Conservation (phyloP, 768 basidiomycete species). For the Tylopilus balloui region DNA sequence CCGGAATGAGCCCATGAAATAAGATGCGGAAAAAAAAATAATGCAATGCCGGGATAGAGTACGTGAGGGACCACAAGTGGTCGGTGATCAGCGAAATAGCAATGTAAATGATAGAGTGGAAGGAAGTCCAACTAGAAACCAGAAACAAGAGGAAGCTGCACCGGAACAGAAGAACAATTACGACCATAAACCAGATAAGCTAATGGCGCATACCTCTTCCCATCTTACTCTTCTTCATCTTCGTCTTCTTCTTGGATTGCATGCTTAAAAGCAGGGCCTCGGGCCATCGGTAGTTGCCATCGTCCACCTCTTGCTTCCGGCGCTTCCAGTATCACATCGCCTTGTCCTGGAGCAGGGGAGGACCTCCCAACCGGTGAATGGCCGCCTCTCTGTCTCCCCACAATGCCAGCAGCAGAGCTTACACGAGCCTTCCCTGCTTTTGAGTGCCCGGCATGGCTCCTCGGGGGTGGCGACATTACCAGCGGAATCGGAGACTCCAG, state of each 20-base stretch:
- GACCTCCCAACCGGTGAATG: conserved; percentile 58
- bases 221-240: conserved; percentile 60
- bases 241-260: conserved; percentile 85
- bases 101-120: conserved; percentile 8
- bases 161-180: conserved; percentile 8
- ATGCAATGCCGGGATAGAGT: conserved; percentile 5
- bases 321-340: conserved; percentile 45
- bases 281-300: conserved; percentile 63
- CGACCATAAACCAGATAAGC: conserved; percentile 5
- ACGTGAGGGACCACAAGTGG: conserved; percentile 1
- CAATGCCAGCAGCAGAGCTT: conserved; percentile 23
- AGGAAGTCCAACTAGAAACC: conserved; percentile 4
- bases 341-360: conserved; percentile 50
- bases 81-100: conserved; percentile 15
- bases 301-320: conserved; percentile 52
- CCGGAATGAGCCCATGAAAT: conserved; percentile 6
- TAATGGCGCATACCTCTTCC: conserved; percentile 6
- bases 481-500: conserved; percentile 42
- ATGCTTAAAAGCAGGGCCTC: conserved; percentile 66
- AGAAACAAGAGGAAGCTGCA: neutral
- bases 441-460: conserved; percentile 41
- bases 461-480: conserved; percentile 43
- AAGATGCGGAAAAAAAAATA: conserved; percentile 1
- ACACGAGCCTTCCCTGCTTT: conserved; percentile 31
- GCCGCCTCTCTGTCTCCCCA: conserved; percentile 42